Evolutionary conservation across 805 yeast genomes (phyloP).

Genomic region (Saccharomyces kudriavzevii): DNA sequence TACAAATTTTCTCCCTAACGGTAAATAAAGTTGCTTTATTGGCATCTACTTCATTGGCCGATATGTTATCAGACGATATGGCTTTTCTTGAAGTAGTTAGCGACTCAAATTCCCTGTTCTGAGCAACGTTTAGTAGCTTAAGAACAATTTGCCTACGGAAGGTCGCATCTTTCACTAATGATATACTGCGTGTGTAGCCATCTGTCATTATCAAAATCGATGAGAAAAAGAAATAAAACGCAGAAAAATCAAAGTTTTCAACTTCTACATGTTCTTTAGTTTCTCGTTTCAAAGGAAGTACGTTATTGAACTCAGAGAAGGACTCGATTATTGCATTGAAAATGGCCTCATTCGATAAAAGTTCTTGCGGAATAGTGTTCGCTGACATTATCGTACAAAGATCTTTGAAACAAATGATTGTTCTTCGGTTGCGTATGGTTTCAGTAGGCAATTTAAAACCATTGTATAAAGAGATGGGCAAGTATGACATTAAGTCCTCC

Average conservation of each 20-base stretch:
- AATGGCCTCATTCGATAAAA: constrained; percentile 14
- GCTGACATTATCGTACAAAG: constrained; percentile 69
- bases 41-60: not conserved
- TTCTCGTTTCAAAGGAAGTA: constrained; percentile 68
- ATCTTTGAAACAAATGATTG: constrained; percentile 33
- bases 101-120: constrained; percentile 16
- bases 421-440: constrained; percentile 24
- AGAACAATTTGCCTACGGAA: constrained; percentile 12
- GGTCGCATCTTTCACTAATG: constrained; percentile 17
- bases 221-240: constrained; percentile 26
- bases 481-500: constrained; percentile 17
- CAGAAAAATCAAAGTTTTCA: constrained; percentile 71
- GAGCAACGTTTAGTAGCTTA: constrained; percentile 11
- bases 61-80: not conserved
- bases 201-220: constrained; percentile 27
- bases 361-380: constrained; percentile 44
- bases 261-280: constrained; percentile 78
- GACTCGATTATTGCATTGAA: constrained; percentile 18
- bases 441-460: constrained; percentile 23
- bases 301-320: constrained; percentile 25
- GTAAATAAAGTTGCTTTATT: constrained; percentile 4
- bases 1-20: constrained; percentile 19
- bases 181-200: constrained; percentile 25
- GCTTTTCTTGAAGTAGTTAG: constrained; percentile 11
- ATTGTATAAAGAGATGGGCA: constrained; percentile 20